Evolutionary conservation across 495 filamentous ascomycete genomes (phyloP).

Genomic region (Aspergillus diversus): DNA sequence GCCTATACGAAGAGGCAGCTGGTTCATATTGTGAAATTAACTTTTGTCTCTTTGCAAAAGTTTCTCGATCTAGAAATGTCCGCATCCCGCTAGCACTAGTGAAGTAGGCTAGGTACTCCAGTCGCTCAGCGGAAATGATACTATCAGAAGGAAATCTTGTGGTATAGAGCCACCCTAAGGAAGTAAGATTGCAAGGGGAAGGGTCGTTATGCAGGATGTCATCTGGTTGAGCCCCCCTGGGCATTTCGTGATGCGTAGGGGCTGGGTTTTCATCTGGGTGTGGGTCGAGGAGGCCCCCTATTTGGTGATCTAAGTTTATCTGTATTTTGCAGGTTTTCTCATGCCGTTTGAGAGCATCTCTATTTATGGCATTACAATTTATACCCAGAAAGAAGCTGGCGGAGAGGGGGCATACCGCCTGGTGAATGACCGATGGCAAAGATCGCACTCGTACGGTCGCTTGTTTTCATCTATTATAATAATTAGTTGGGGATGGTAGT

Average conservation of each 20-base stretch:
- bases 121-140: slow-evolving; percentile 24
- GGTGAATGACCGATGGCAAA: slow-evolving; percentile 22
- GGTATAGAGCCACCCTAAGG: slow-evolving; percentile 27
- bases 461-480: slow-evolving; percentile 22
- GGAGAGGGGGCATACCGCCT: slow-evolving; percentile 16
- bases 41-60: slow-evolving; percentile 27
- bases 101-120: slow-evolving; percentile 33
- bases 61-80: slow-evolving; percentile 27
- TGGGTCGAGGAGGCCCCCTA: background rate
- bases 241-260: background rate
- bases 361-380: background rate
- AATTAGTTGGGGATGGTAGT: too few species aligned
- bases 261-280: background rate
- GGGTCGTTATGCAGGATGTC: slow-evolving; percentile 12
- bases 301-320: background rate
- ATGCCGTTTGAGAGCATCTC: slow-evolving; percentile 33
- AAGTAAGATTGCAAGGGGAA: slow-evolving; percentile 23
- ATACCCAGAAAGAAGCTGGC: background rate
- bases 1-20: background rate
- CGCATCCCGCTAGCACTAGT: slow-evolving; percentile 31
- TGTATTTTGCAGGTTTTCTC: slow-evolving; percentile 32
- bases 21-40: slow-evolving; percentile 9
- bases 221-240: background rate
- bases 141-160: slow-evolving; percentile 18
- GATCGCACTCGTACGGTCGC: slow-evolving; percentile 26